Base-by-base conservation (phyloP, 164 flowering plant species). In the Dillenia suffruticosa region DNA sequence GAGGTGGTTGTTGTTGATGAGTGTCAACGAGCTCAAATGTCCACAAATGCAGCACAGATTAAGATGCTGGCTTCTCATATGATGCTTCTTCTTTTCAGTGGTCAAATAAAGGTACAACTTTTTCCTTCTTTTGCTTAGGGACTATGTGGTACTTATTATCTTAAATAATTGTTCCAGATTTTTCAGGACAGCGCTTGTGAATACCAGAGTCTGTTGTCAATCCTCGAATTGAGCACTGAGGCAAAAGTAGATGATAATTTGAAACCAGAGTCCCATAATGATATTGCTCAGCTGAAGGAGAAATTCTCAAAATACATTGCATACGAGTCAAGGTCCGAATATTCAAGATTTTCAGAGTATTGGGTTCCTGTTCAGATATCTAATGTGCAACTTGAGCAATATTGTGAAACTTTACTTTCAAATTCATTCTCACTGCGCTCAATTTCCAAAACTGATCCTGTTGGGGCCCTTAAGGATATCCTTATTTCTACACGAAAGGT, bases 331-430 rank as follows among this genome's bases (percentile, higher is more conserved):
- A 84, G 76, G 66, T 57, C 77, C 9, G 88, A 75, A 44, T 70
- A 79, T 40, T 80, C 86, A 51, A 83, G 76, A 63, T 85, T 88
- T 80, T 61, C 68, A 5, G 99, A 95, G 75, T 87, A 85, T 54
- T 92, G 97, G 99, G 88, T 92, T 62, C 99, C 99, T 53, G 85
- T 76, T 47, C 75, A 58, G 68, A 71, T 95, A 52, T 88, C 98
- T 26, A 71, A 79, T 70, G 65, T 84, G 56, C 99, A 92, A 70
- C 90, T 95, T 57, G 99, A 95, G 81, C 92, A 79, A 64, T 95
- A 95, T 67, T 92, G 96, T 81, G 68, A 59, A 59, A 77, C 76
- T 46, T 73, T 95, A 46, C 73, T 88, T 55, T 64, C 83, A 9
- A 87, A 90, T 59, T 76, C 77, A 32, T 56, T 63, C 1, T 52